phyloP scores from a whole-genome alignment of 176 grass and related monocot genomes.

The Rhynchospora pubera region DNA sequence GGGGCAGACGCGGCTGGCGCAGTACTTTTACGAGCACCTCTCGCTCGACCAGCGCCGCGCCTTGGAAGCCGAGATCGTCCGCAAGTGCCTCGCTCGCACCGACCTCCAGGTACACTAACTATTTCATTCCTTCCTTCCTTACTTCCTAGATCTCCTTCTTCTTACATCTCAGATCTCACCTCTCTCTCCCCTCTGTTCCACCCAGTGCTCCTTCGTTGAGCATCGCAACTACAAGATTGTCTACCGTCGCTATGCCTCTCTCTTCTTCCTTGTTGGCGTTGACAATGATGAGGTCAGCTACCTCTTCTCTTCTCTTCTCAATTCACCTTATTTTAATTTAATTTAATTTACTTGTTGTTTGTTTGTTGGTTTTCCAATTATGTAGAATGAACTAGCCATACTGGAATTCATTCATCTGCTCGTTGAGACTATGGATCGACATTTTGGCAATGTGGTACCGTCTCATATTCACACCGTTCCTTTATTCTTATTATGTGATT shows the following conservation, averaged over 20 bases:
- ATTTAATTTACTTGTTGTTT: constrained; percentile 11
- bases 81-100: constrained; percentile 97
- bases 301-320: background rate
- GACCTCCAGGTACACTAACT: constrained; percentile 72
- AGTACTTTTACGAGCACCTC: constrained; percentile 94
- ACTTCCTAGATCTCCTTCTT: background rate
- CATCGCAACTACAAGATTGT: constrained; percentile 97
- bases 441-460: constrained; percentile 95
- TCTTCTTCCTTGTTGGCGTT: constrained; percentile 93
- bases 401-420: constrained; percentile 98
- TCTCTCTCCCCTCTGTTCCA: too few relatives aligned
- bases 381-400: constrained; percentile 87
- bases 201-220: constrained; percentile 96
- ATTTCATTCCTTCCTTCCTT: too few relatives aligned
- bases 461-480: background rate
- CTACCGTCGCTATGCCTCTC: constrained; percentile 91
- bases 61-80: constrained; percentile 98
- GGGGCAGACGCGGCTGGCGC: constrained; percentile 87
- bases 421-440: constrained; percentile 87
- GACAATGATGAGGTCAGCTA: constrained; percentile 83
- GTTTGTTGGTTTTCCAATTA: background rate
- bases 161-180: background rate
- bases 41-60: constrained; percentile 91
- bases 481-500: too few relatives aligned
- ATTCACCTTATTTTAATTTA: background rate